Base-by-base conservation (phyloP, 306 rosid species). In the Malus sylvestris region DNA sequence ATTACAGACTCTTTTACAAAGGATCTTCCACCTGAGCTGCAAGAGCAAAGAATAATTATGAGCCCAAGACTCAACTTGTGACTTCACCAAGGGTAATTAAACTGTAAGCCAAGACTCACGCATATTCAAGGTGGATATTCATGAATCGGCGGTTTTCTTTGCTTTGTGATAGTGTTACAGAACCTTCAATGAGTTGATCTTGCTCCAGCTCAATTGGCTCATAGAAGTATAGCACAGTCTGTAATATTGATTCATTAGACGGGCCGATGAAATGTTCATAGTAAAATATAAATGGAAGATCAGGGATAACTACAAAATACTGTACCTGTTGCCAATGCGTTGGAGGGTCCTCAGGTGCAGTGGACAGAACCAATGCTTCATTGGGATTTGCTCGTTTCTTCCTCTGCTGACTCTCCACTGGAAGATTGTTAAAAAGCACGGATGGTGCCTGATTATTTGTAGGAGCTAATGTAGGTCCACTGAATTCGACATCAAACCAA, bases 281-380 rank as follows among this genome's bases (percentile, higher is more conserved):
- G 10, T 19, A n/a, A 53, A 22, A 71, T 55, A 57, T 71, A 18
- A 29, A 30, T 19, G 18, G 12, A 42, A 42, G 46, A 38, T 72
- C 25, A 42, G 52, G 32, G 51, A 33, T 32, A 53, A 55, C 65
- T 72, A 72, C 55, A 35, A 22, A 58, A 72, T 19, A 74, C 30
- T 22, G 77, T 79, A 95, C 99, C 99, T 95, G 99, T 82, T 95
- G 99, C 99, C 99, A 95, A 82, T 95, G 99, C 23, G 99, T 95
- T 73, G 97, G 99, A 76, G 97, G 97, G 78, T 95, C 99, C 97
- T 92, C 99, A 5, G 99, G 99, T 57, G 99, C 97, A 61, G 99
- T 92, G 76, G 97, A 95, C 66, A 95, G 86, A 51, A 91, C 91
- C 63, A 95, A 83, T 58, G 93, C 86, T 67, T 89, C 92, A 78